phyloP scores from a whole-genome alignment of 176 grass and related monocot genomes.

The Cocos nucifera region DNA sequence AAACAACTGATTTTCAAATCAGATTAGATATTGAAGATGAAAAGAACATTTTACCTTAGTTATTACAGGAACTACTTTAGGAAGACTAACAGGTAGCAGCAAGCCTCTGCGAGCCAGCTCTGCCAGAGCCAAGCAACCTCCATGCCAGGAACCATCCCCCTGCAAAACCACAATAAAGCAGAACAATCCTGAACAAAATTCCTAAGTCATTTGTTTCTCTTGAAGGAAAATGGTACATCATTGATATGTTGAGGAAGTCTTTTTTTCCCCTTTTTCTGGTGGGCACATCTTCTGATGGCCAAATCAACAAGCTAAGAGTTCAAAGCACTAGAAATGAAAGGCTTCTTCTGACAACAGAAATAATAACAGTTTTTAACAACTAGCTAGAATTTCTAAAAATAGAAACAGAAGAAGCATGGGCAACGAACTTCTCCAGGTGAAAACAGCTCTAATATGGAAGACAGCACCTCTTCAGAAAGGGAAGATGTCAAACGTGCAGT shows the following conservation, averaged over 20 bases:
- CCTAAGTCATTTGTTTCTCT: too few species aligned
- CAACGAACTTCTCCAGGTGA: constrained; percentile 70
- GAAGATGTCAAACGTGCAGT: constrained; percentile 84
- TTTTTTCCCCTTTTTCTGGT: too few species aligned
- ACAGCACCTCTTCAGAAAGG: constrained; percentile 84
- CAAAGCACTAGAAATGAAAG: constrained; percentile 15
- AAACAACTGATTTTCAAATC: too few species aligned
- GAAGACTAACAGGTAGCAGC: constrained; percentile 73
- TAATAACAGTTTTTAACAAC: not conserved
- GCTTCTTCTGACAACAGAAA: not conserved
- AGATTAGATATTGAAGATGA: too few species aligned
- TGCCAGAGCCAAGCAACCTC: constrained; percentile 95
- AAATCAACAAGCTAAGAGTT: too few species aligned
- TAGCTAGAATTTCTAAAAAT: not conserved
- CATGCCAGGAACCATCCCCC: constrained; percentile 96
- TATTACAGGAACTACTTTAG: constrained; percentile 80
- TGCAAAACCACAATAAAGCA: constrained; percentile 20
- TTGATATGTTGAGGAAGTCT: too few species aligned
- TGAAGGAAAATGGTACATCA: too few species aligned
- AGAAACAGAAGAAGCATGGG: not conserved
- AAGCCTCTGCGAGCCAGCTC: constrained; percentile 88
- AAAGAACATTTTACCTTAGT: constrained; percentile 31
- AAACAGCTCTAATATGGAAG: constrained; percentile 85
- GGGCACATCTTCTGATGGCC: too few species aligned
- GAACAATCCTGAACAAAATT: too few species aligned